A percentile compares a stretch with the other conserved stretches of the same genome.
Evolutionary conservation across 179 eudicot genomes (phyloP).

Genomic region (Spergularia azorica): DNA sequence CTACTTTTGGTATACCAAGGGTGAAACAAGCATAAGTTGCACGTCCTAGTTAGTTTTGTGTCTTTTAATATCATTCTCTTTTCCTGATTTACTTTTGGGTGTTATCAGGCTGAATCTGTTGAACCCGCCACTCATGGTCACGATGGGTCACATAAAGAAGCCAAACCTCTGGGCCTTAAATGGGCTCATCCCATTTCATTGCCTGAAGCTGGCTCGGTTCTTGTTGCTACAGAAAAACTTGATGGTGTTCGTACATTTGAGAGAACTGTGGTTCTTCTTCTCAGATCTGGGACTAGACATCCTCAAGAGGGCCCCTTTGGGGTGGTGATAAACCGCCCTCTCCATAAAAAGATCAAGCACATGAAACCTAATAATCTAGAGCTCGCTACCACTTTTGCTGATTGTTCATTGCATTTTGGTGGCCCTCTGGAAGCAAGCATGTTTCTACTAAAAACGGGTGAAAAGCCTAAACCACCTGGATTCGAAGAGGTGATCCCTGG

Average conservation of each 20-base stretch:
- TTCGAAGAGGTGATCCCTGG: constrained; percentile 88
- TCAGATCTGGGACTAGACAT: constrained; percentile 73
- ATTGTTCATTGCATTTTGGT: constrained; percentile 89
- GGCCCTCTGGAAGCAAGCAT: constrained; percentile 95
- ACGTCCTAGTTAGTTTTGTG: neutral
- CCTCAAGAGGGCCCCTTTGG: constrained; percentile 93
- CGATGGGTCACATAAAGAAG: constrained; percentile 37
- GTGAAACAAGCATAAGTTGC: neutral
- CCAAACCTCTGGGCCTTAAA: constrained; percentile 65
- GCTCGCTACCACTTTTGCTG: constrained; percentile 72
- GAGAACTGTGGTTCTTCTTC: constrained; percentile 90
- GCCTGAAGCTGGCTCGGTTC: constrained; percentile 92
- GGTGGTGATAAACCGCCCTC: constrained; percentile 81
- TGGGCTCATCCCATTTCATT: constrained; percentile 97
- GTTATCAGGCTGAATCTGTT: constrained; percentile 50
- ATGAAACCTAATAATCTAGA: constrained; percentile 80
- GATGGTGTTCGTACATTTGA: constrained; percentile 85
- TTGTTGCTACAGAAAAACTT: constrained; percentile 93
- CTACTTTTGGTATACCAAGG: neutral
- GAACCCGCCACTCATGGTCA: constrained; percentile 36
- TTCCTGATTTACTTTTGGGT: constrained; percentile 17
- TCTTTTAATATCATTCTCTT: neutral
- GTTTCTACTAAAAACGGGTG: constrained; percentile 61
- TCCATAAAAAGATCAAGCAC: constrained; percentile 73
- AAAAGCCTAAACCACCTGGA: constrained; percentile 46